A percentile compares a stretch with the other conserved stretches of the same genome.
phyloP scores from a whole-genome alignment of 164 flowering plant species.

The Magnolia changhungtana region DNA sequence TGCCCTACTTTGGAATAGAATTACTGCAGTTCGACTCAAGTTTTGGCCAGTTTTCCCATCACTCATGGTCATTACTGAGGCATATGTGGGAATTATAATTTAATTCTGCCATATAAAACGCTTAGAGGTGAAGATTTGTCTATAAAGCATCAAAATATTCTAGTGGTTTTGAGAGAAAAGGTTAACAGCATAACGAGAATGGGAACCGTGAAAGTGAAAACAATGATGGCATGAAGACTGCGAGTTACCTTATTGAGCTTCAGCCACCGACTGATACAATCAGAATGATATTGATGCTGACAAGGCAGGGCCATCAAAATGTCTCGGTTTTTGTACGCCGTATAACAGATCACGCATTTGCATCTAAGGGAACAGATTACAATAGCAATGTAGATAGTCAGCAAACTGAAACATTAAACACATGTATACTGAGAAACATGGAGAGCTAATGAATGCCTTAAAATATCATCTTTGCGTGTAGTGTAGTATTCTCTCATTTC shows the following conservation, averaged over 20 bases:
- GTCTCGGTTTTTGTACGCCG: conserved; percentile 52
- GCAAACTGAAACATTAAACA: not conserved
- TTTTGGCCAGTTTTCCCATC: not conserved
- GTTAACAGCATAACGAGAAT: not conserved
- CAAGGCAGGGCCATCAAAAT: conserved; percentile 59
- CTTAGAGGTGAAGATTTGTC: not conserved
- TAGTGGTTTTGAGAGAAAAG: not conserved
- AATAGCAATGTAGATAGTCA: not conserved
- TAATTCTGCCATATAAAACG: not conserved
- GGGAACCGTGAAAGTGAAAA: not conserved
- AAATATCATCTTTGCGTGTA: too few species aligned
- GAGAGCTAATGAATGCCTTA: too few species aligned
- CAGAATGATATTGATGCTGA: conserved; percentile 58
- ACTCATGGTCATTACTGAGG: not conserved
- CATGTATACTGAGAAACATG: too few species aligned
- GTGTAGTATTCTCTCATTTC: too few species aligned
- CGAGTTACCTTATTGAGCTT: conserved; percentile 51
- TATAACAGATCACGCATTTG: conserved; percentile 75
- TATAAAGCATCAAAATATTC: not conserved
- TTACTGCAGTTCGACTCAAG: not conserved
- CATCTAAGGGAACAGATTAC: not conserved
- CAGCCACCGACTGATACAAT: conserved; percentile 60
- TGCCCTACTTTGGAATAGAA: too few species aligned
- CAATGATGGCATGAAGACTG: not conserved
- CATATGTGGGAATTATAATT: not conserved